Evolutionary conservation across 2,329 filamentous ascomycete species (phyloP), one percentile per base, ranked within the genome.

Genomic region (Sporothrix inflata): DNA sequence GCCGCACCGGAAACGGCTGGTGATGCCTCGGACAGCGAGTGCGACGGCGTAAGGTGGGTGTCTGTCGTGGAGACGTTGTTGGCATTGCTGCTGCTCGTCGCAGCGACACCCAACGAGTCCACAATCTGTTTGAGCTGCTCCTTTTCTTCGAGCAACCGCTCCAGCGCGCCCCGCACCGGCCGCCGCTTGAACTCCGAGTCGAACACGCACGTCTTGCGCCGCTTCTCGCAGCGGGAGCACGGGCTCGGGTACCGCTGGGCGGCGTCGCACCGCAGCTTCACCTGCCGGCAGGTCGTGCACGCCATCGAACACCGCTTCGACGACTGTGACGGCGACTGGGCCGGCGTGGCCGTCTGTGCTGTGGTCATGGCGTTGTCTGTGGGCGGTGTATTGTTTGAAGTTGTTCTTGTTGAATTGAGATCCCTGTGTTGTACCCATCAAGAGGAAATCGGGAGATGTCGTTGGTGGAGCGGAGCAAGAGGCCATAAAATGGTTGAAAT

Each of bases 241-340:
- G 68, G 49, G 14, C 16, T 30, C 40, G 71, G 71, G 21, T 70
- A 70, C 42, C 60, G 57, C 6, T 69, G 24, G 1, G 71, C 67
- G 4, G 71, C 71, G 66, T 73, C 71, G 40, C 71, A 73, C 4
- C 61, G 47, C 1, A 73, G 68, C 61, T 73, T 73, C 38, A 73
- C 71, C n/a, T 73, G 71, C 1, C 71, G 66, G 34, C 71, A 73
- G 21, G 71, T 73, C 9, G 71, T 73, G 53, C 71, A 73, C 3
- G 71, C 71, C 71, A 73, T 73, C 1, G 71, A 73, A 12, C 67
- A 73, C 3, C 71, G 71, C 27, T 69, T 73, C 0, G 66, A 42
- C 27, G 45, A 27, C 53, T 19, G 11, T 5, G 60, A 3, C 40
- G 51, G 55, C 45, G 27, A 63, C 38, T 65, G 63, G 1, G 42